These are phyloP conservation scores for Xylaria sp. DNA, from an alignment of 2,329 filamentous ascomycete species.

Conservation along the genomic window DNA sequence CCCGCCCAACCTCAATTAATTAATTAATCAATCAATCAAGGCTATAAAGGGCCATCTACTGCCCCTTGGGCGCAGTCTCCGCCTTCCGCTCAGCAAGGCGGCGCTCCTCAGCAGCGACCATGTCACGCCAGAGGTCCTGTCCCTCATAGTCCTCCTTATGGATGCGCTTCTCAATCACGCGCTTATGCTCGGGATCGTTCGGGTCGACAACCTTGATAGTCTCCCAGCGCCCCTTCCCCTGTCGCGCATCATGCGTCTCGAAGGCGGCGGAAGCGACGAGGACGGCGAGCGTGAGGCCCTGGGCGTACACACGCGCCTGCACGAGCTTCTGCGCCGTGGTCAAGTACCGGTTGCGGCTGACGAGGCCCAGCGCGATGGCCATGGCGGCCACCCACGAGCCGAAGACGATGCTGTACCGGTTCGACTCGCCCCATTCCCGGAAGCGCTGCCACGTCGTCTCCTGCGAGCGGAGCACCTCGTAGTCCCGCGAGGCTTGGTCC, in stretches of 20 bases:
- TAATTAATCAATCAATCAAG: too few relatives aligned
- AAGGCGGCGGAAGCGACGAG: conserved; percentile 84
- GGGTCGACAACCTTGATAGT: conserved; percentile 84
- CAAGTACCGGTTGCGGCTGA: conserved; percentile 81
- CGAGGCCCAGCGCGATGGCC: conserved; percentile 77
- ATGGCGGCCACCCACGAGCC: conserved; percentile 85
- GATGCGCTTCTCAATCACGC: conserved; percentile 85
- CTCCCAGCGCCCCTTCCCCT: conserved; percentile 83
- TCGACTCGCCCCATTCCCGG: conserved; percentile 78
- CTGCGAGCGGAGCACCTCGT: conserved; percentile 65
- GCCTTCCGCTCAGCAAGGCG: conserved; percentile 59
- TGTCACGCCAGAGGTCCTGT: conserved; percentile 94
- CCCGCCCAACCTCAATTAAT: background rate
- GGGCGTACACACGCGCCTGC: conserved; percentile 93
- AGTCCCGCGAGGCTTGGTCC: conserved; percentile 69
- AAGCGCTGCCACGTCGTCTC: conserved; percentile 69
- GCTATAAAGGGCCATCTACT: conserved; percentile 6
- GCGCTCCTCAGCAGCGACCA: conserved; percentile 83
- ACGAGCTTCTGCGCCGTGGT: conserved; percentile 86
- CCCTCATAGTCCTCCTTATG: conserved; percentile 89
- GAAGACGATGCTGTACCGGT: conserved; percentile 89
- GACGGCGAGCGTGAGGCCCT: conserved; percentile 87
- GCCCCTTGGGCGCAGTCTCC: conserved; percentile 41
- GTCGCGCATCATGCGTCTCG: conserved; percentile 80
- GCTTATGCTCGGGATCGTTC: conserved; percentile 83